These are phyloP conservation scores for Alloteropsis semialata DNA, from an alignment of 176 grass and related monocot species.

Conservation along the genomic window DNA sequence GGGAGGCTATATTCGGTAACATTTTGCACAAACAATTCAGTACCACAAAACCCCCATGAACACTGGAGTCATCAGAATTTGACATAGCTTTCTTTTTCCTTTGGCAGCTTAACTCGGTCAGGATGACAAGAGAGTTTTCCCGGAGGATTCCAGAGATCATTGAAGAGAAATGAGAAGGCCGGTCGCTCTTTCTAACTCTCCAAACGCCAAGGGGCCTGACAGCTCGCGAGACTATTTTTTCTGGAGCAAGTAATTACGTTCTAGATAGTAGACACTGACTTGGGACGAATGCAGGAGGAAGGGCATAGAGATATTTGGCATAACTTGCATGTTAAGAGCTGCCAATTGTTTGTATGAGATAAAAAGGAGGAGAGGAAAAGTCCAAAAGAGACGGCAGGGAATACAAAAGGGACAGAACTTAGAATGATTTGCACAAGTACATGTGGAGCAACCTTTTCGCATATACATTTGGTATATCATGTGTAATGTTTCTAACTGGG, in stretches of 20 bases:
- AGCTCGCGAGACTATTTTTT: not conserved
- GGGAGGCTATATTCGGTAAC: slow-evolving; percentile 48
- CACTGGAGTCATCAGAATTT: not conserved
- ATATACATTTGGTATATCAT: not conserved
- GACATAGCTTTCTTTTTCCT: not conserved
- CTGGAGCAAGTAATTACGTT: not conserved
- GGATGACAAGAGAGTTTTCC: slow-evolving; percentile 39
- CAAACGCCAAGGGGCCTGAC: not conserved
- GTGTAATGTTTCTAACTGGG: not conserved
- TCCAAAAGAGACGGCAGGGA: not conserved
- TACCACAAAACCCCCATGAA: not conserved
- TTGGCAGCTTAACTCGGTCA: slow-evolving; percentile 52
- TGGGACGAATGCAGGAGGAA: not conserved
- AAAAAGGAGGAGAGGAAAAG: not conserved
- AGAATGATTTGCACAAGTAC: not conserved
- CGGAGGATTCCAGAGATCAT: not conserved
- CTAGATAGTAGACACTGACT: not conserved
- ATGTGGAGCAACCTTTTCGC: no score
- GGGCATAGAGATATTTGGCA: not conserved
- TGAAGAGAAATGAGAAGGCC: not conserved
- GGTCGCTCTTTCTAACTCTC: not conserved
- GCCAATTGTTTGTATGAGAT: not conserved
- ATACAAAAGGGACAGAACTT: not conserved
- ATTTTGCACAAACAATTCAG: not conserved
- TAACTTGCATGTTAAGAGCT: not conserved